Base-by-base conservation (phyloP, 225 moss, liverwort and hornwort species). In the Bryum argenteum region DNA sequence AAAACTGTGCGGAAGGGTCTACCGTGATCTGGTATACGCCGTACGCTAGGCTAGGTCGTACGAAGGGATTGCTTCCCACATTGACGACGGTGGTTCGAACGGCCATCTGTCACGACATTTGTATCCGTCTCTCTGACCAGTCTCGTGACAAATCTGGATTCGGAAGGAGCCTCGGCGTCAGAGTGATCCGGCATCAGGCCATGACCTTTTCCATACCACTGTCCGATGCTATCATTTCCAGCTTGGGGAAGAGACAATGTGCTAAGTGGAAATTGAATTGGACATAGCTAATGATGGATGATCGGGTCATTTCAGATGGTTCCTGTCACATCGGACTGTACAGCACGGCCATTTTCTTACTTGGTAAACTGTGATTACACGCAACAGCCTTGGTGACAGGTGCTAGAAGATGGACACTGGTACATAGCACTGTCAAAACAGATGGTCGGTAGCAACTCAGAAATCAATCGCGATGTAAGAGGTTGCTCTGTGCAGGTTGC, bases 21-120 rank as follows among this genome's bases (percentile, higher is more conserved):
- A 65, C 54, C 58, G 77, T 81, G 81, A 81, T 77, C 73, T 47
- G 48, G 73, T 81, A 77, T 39, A 74, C 63, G 51, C 16, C 40
- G 73, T 42, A 40, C 64, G 72, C 68, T 68, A 81, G 67, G 63
- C 68, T 41, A 39, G 16, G 73, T 65, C 65, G 69, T 73, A 60
- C 48, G 45, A 47, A 54, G 45, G 47, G 63, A 60, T 65, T 45
- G 63, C 54, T 65, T 45, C 11, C 54, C 19, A 65, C 60, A 58
- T 73, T 68, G 51, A 15, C 57, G 53, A 53, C 24, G 56, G 43
- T 62, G 5, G 16, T 17, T 63, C 56, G 53, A 21, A 21, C 69
- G 12, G 18, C 18, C 69, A 37, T 28, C 21, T 65, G 57, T 54
- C 43, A n/a, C 23, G 71, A 66, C 20, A 15, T n/a, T 55, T 47